Evolutionary conservation across 2,329 filamentous ascomycete species (phyloP).

Genomic region (Fusarium temperatum): DNA sequence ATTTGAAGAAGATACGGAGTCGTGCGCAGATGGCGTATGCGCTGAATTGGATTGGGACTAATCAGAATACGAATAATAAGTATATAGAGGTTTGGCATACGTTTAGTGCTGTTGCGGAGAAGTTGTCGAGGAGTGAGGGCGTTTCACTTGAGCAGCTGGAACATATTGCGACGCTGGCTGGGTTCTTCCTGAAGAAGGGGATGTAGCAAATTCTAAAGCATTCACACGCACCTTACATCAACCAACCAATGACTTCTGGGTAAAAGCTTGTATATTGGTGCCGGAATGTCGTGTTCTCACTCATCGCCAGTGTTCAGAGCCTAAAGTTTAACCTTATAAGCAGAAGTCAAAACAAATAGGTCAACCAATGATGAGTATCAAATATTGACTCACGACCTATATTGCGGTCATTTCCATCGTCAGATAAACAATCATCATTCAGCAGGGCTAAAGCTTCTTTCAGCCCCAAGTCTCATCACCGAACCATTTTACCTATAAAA

Average conservation of each 20-base stretch:
- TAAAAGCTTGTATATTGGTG: no score
- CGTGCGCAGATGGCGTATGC: not conserved
- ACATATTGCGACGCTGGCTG: not conserved
- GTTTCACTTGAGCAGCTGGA: not conserved
- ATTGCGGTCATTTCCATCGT: no score
- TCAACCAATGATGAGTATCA: no score
- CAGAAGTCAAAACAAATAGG: no score
- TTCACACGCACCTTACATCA: no score
- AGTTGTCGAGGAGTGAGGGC: not conserved
- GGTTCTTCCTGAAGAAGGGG: not conserved
- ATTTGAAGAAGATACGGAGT: not conserved
- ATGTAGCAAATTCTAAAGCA: not conserved
- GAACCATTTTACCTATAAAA: not conserved
- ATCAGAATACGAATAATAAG: not conserved
- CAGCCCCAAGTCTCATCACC: accelerated
- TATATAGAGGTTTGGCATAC: not conserved
- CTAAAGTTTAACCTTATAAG: no score
- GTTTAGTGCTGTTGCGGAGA: not conserved
- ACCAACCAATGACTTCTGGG: no score
- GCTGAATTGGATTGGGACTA: not conserved
- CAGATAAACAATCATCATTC: not conserved
- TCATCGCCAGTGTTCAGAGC: no score
- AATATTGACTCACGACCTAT: no score
- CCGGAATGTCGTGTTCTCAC: no score
- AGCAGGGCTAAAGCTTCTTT: not conserved